Evolutionary conservation across 192 early-diverging fungal genomes (phyloP).

Genomic region (Chytriomyces sp.): DNA sequence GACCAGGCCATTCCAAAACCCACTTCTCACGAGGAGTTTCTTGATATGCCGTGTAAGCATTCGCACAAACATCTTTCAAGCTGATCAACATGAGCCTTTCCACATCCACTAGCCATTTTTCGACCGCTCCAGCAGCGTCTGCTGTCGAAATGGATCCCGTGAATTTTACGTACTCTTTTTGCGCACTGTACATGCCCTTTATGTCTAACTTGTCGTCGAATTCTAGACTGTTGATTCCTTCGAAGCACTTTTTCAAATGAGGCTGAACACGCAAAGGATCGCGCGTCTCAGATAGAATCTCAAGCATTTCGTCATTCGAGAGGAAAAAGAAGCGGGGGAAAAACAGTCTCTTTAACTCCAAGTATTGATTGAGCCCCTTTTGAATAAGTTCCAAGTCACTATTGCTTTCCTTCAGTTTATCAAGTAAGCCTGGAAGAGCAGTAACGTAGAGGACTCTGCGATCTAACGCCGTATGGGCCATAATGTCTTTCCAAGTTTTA

Average conservation of each 20-base stretch:
- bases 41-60: conserved; percentile 45
- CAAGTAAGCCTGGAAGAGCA: conserved; percentile 56
- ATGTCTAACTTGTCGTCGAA: conserved; percentile 59
- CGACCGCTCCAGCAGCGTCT: conserved; percentile 59
- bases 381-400: conserved; percentile 63
- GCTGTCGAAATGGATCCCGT: conserved; percentile 45
- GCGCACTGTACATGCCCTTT: conserved; percentile 59
- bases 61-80: conserved; percentile 48
- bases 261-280: conserved; percentile 64
- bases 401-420: conserved; percentile 57
- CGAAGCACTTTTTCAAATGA: conserved; percentile 68
- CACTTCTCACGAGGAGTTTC: conserved; percentile 55
- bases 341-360: conserved; percentile 60
- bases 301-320: conserved; percentile 68
- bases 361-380: conserved; percentile 65
- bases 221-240: conserved; percentile 62
- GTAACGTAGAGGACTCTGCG: conserved; percentile 54
- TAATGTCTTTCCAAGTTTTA: conserved; percentile 66
- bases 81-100: conserved; percentile 57
- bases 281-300: conserved; percentile 62
- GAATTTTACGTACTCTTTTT: conserved; percentile 61
- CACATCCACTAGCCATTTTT: conserved; percentile 61
- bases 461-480: conserved; percentile 52
- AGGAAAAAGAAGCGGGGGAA: conserved; percentile 68
- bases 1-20: conserved; percentile 66